A percentile compares a stretch with the other conserved stretches of the same genome.
Conservation (phyloP, 495 filamentous ascomycete genomes). For the Penicillium coprophilum region DNA sequence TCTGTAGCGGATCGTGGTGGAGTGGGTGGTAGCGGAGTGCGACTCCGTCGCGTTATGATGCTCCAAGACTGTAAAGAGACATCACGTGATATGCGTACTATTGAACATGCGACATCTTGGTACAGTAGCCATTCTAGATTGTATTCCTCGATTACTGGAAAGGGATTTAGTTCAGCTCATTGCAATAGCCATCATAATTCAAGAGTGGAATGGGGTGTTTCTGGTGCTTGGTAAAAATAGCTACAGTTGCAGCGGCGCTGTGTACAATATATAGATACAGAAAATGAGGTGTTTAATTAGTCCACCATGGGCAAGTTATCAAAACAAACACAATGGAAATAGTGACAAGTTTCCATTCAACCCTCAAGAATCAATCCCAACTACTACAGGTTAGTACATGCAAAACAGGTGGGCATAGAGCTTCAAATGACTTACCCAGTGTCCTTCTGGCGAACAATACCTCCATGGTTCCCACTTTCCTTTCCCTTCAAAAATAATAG, state of each 20-base stretch:
- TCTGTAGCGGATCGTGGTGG: neutral
- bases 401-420: neutral
- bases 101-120: neutral
- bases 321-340: slow-evolving; percentile 15
- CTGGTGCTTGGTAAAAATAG: slow-evolving; percentile 14
- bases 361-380: slow-evolving; percentile 43
- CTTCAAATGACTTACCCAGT: slow-evolving; percentile 59
- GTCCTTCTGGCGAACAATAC: slow-evolving; percentile 77
- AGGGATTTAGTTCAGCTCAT: neutral
- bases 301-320: slow-evolving; percentile 7
- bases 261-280: slow-evolving; percentile 35
- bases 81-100: slow-evolving; percentile 17
- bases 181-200: neutral
- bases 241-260: slow-evolving; percentile 15
- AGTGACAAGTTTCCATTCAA: slow-evolving; percentile 8
- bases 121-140: neutral
- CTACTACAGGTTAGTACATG: slow-evolving; percentile 28
- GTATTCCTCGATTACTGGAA: neutral
- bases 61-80: slow-evolving; percentile 1
- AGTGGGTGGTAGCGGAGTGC: slow-evolving; percentile 8
- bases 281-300: slow-evolving; percentile 15
- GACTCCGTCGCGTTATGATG: slow-evolving; percentile 18
- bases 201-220: slow-evolving; percentile 13
- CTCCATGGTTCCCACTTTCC: slow-evolving; percentile 66
- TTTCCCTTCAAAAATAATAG: slow-evolving; percentile 57